Percentiles rank a stretch among this genome's conserved stretches.
These are phyloP conservation scores for Croton laevigatus DNA, from an alignment of 441 rosid species.

Conservation along the genomic window DNA sequence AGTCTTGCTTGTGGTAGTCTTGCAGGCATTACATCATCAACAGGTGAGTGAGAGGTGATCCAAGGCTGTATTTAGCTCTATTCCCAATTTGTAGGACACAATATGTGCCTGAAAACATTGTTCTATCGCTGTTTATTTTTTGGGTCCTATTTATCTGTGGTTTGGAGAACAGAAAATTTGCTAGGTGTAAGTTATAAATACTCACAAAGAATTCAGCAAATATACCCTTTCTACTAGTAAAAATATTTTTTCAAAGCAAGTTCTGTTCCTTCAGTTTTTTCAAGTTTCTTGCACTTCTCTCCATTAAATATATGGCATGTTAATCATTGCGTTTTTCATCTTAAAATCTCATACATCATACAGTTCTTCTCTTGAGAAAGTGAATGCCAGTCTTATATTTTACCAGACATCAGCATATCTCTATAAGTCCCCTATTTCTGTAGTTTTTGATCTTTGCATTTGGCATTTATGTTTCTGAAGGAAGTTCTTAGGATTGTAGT, in stretches of 20 bases:
- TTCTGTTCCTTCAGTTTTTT: background rate
- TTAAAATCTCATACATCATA: background rate
- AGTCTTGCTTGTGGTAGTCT: constrained; percentile 91
- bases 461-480: background rate
- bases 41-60: constrained; percentile 43
- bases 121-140: background rate
- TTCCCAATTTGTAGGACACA: background rate
- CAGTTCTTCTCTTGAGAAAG: background rate
- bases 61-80: background rate
- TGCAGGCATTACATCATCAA: constrained; percentile 90
- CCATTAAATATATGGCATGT: background rate
- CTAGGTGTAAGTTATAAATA: no score
- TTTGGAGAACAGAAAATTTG: background rate
- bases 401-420: background rate
- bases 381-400: background rate
- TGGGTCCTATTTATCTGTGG: background rate
- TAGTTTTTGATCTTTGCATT: background rate
- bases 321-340: background rate
- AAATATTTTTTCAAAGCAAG: background rate
- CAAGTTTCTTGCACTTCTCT: background rate
- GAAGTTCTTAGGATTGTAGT: background rate
- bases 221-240: background rate
- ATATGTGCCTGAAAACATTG: background rate
- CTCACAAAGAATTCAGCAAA: background rate
- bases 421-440: background rate